Base-by-base conservation (phyloP, 805 yeast species). In the Wickerhamiella slavikovae region DNA sequence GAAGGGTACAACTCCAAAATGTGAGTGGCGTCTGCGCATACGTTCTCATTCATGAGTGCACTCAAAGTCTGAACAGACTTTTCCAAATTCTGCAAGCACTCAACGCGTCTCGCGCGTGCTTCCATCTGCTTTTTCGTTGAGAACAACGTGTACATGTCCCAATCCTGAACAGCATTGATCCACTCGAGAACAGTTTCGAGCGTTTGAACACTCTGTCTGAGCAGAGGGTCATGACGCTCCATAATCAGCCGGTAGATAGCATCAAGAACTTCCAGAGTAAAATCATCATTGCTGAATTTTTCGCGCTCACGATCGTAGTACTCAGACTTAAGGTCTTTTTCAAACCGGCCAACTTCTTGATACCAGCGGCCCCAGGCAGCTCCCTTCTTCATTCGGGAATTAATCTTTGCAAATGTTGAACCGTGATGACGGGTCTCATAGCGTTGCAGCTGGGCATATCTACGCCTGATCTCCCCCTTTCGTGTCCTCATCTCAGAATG, bases 311-410 rank as follows among this genome's bases (percentile, higher is more conserved):
- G n/a, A 6, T 22, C 14, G 14, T 22, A 9, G n/a, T 22, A 11
- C 24, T 6, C n/a, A 5, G 7, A 13, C 6, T 12, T 9, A 7
- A 9, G 7, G 5, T 22, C 12, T 11, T 12, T 11, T 22, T 22
- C 24, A 22, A 22, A 22, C 5, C 7, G 7, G 6, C 24, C 24
- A 22, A 22, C 24, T 6, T 6, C 12, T 7, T 7, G 12, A 22
- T 22, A 22, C 24, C 12, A 5, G n/a, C 14, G 24, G n/a, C n/a
- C n/a, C n/a, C n/a, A n/a, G n/a, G n/a, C n/a, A 9, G 7, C 24
- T 7, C 24, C 54, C 35, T 2, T 33, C 36, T 23, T 44, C 44
- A 22, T 11, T 7, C n/a, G 7, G 6, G 24, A 9, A 18, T 10
- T 10, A 5, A 18, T 20, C 19, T 5, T n/a, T 6, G 18, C 26